Base-by-base conservation (phyloP, 2,329 filamentous ascomycete species). In the Fusarium sp. region DNA sequence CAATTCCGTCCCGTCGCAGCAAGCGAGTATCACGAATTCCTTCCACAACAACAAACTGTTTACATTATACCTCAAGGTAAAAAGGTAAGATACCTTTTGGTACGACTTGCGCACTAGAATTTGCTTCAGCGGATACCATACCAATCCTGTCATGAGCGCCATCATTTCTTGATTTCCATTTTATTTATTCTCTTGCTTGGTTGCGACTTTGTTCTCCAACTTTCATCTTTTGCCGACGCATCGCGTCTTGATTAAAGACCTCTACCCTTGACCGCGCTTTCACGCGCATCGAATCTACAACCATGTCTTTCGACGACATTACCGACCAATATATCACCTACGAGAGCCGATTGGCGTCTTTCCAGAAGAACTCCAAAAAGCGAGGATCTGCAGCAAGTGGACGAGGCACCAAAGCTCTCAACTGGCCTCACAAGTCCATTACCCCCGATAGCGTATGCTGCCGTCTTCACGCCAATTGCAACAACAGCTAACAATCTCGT, bases 281-380 rank as follows among this genome's bases (percentile, higher is more conserved):
- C 57, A 72, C 69, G 68, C 72, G 70, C 67, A 61, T 56, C 62
- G 38, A 62, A 67, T 40, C 53, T 60, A 59, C 46, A 67, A 73
- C 20, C 41, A 81, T 81, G 80, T 75, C 75, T 34, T 60, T 75
- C 61, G 75, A 76, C 58, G 81, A 82, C 46, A 71, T 80, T 44
- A 79, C 84, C 40, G 83, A 86, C 32, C 74, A 75, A 60, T 90
- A 84, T 78, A 84, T 87, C 72, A 92, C 91, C 18, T 90, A 90
- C 71, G 90, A 94, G 70, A 91, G 90, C 74, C 93, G 96, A 49
- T 82, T 98, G 38, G 90, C 90, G 32, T 95, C 94, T 13, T 99
- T 98, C 80, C 87, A 92, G 53, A 84, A 84, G 57, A 82, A 87
- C 40, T 82, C 86, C 43, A 93, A 93, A 79, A 90, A 93, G 75